A percentile compares a stretch with the other conserved stretches of the same genome.
phyloP scores from a whole-genome alignment of 148 eudicot species.

The Fagopyrum tataricum region DNA sequence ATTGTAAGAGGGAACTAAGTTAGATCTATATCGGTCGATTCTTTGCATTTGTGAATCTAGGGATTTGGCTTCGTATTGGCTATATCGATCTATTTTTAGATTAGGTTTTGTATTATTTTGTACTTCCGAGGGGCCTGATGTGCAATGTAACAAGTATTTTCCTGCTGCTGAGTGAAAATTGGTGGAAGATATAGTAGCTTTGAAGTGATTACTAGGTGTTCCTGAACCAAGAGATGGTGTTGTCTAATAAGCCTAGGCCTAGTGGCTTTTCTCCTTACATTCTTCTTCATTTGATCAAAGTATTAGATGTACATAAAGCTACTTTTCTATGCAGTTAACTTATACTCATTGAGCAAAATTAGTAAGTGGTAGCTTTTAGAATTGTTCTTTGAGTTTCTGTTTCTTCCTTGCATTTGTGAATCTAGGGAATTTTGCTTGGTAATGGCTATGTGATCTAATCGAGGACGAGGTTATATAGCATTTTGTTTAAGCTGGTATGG shows the following conservation, averaged over 20 bases:
- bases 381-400: not conserved
- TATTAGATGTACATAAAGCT: too few relatives aligned
- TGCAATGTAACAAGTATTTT: not conserved
- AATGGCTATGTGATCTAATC: too few relatives aligned
- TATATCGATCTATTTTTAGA: not conserved
- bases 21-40: not conserved
- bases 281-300: too few relatives aligned
- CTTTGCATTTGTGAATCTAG: not conserved
- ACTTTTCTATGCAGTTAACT: too few relatives aligned
- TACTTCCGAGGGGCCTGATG: not conserved
- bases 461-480: too few relatives aligned
- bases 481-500: too few relatives aligned
- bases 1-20: not conserved
- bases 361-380: not conserved
- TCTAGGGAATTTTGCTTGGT: too few relatives aligned
- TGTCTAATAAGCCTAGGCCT: too few relatives aligned
- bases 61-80: slow-evolving; percentile 1
- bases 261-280: too few relatives aligned
- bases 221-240: too few relatives aligned
- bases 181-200: not conserved
- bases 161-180: not conserved
- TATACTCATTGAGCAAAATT: not conserved
- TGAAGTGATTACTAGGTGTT: too few relatives aligned
- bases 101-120: not conserved
- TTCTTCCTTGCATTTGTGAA: too few relatives aligned